Conservation (phyloP, 164 flowering plant genomes). For the Akebia trifoliata region DNA sequence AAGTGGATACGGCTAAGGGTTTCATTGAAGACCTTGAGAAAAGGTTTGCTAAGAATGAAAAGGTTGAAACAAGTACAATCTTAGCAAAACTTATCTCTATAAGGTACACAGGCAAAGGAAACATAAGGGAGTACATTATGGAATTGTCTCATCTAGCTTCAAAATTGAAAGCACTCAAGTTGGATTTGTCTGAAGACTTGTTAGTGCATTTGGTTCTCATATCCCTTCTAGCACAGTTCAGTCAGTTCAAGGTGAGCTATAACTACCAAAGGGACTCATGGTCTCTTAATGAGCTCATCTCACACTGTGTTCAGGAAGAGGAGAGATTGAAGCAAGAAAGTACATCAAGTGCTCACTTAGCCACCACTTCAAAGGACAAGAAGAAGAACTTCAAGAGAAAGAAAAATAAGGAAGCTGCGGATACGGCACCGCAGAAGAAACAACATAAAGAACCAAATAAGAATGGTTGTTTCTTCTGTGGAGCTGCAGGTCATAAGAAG, state of each 20-base stretch:
- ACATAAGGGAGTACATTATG: conserved; percentile 13
- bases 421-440: not conserved
- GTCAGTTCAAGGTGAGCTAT: not conserved
- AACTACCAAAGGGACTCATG: not conserved
- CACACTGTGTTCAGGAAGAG: not conserved
- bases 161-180: too few species aligned
- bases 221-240: not conserved
- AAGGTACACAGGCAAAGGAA: conserved; percentile 8
- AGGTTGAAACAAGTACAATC: conserved; percentile 4
- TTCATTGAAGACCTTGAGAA: not conserved
- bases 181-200: not conserved
- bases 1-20: not conserved
- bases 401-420: not conserved
- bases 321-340: not conserved
- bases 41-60: conserved; percentile 3
- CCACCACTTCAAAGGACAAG: not conserved
- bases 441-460: not conserved
- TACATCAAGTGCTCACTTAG: not conserved
- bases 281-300: too few species aligned
- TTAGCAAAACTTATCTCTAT: not conserved
- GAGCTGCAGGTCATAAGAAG: not conserved
- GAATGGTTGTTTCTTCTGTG: not conserved
- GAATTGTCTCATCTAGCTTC: conserved; percentile 9
- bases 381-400: not conserved
- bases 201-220: not conserved